Base-by-base conservation (phyloP, 2,329 filamentous ascomycete genomes). In the Rutstroemia sp. region DNA sequence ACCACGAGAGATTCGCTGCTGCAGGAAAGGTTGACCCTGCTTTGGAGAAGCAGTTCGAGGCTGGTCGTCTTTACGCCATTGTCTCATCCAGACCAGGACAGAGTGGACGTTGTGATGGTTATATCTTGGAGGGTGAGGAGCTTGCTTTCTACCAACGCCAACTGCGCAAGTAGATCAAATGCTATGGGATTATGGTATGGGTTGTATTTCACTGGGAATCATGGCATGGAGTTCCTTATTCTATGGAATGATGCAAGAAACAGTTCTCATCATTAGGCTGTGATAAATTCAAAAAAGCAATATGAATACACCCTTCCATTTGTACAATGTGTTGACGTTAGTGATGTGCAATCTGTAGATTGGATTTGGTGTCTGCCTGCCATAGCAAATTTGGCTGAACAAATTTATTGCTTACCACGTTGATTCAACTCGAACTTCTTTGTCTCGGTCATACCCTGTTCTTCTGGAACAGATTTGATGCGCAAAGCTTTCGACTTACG, bases 131-230 rank as follows among this genome's bases (percentile, higher is more conserved):
- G 87, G 94, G 94, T 72, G 94, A 99, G 78, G 94, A 99, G 86
- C 84, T 99, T 73, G 91, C 92, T 77, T 99, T 99, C 89, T 99
- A 99, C 90, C 92, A 96, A 87, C 89, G 89, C 81, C 92, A 92
- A 80, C 90, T 97, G 78, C 89, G 94, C 86, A 97, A 96, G 85
- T 97, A 96, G 81, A 82, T 59, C 65, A 58, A 58, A 60, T 63
- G 60, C 58, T 62, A 48, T 55, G 57, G 59, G 56, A 47, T 19
- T 57, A 58, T 61, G 62, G 62, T 57, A 57, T 67, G 57, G 64
- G 59, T 51, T 67, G 62, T 67, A 65, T 63, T 68, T 67, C 58
- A 63, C 58, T 62, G 63, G 64, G 65, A 51, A 60, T 65, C 64
- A 67, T 63, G 63, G 63, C 59, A 64, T 64, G 65, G 65, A 65